Base-by-base conservation (phyloP, 31 red algal genomes). In the Odonthalia washingtoniensis region DNA sequence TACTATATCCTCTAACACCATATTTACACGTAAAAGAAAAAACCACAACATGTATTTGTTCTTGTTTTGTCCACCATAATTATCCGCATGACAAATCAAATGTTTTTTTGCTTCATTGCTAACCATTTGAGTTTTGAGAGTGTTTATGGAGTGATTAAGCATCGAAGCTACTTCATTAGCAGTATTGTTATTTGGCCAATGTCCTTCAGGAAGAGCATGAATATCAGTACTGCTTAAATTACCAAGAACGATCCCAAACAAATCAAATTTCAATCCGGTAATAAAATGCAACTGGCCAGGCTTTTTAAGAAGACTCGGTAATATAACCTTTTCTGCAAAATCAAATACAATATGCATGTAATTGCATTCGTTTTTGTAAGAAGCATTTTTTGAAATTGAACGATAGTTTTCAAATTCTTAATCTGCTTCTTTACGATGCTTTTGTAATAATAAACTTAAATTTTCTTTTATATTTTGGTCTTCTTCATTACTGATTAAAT, bases 271-370 rank as follows among this genome's bases (percentile, higher is more conserved):
- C 52, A 61, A 61, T 14, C 52, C 52, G 16, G 24, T 61, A 24
- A 61, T 61, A 61, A 61, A 61, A 61, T 61, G 52, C 24, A 61
- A 61, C 52, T 61, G 52, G 14, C 52, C 52, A 17, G 52, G 52
- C 52, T 61, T 61, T 24, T 24, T 14, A 14, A 61, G 24, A 61
- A 61, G 24, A 61, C 24, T 14, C 52, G 52, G 52, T 17, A 61
- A 24, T 24, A 61, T 17, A 24, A 61, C 52, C 24, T 61, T 14
- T 61, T 61, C 24, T 14, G 52, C 52, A 61, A 61, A 61, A 24
- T 61, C 52, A 61, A 61, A 61, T 61, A 61, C 52, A 24, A 61
- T 61, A 61, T 61, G 52, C 16, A 61, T 61, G 52, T 61, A 17
- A 61, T 17, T 17, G 24, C 52, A 61, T 17, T 24, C 52, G 14